These are phyloP conservation scores for Passalora sequoiae DNA, from an alignment of 2,329 filamentous ascomycete species.

Conservation along the genomic window DNA sequence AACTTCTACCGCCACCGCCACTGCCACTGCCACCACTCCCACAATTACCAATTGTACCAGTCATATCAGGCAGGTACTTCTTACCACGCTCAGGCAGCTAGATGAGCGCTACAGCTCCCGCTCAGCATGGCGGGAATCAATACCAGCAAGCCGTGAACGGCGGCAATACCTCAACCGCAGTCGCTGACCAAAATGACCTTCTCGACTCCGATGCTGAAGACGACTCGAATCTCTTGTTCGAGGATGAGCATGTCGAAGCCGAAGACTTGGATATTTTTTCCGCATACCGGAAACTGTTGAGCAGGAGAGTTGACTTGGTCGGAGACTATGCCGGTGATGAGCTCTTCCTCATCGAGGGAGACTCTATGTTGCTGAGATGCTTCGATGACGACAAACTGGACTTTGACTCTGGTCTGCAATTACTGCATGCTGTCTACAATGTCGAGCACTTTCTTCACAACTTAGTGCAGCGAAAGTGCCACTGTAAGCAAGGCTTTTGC, in stretches of 20 bases:
- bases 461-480: constrained; percentile 59
- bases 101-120: constrained; percentile 1
- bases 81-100: too few relatives aligned
- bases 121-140: not conserved
- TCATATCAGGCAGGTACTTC: too few relatives aligned
- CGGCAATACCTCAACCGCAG: not conserved
- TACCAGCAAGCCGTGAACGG: not conserved
- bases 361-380: constrained; percentile 63
- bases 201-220: constrained; percentile 3
- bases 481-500: too few relatives aligned
- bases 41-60: too few relatives aligned
- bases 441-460: constrained; percentile 62
- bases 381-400: constrained; percentile 60
- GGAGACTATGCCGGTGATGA: constrained; percentile 72
- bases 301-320: constrained; percentile 58
- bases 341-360: constrained; percentile 67
- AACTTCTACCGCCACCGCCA: too few relatives aligned
- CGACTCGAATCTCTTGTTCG: constrained; percentile 6
- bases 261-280: constrained; percentile 12
- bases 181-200: not conserved
- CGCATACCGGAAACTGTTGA: constrained; percentile 40
- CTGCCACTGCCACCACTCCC: too few relatives aligned
- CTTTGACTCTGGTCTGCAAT: constrained; percentile 62
- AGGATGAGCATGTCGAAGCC: constrained; percentile 8
- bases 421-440: constrained; percentile 65